Conservation (phyloP, 2,329 filamentous ascomycete genomes). For the Ilyonectria destructans region DNA sequence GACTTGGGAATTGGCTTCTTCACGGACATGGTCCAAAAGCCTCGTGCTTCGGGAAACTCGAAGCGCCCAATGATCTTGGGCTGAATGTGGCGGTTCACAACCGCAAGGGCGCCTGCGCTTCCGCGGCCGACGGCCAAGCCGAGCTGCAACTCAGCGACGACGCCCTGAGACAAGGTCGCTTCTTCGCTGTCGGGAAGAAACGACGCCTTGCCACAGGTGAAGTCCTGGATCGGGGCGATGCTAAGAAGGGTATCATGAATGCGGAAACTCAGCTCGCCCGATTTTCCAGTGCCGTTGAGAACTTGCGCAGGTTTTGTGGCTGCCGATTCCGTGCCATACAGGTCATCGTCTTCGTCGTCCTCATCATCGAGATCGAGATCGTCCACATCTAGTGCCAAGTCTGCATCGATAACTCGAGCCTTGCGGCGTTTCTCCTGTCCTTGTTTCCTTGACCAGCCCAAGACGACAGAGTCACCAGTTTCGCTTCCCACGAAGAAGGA, state of each 20-base stretch:
- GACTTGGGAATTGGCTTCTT: constrained; percentile 78
- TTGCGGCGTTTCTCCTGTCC: constrained; percentile 77
- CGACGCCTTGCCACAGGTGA: constrained; percentile 77
- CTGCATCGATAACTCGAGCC: constrained; percentile 71
- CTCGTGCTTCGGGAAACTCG: constrained; percentile 80
- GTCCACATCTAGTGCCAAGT: constrained; percentile 65
- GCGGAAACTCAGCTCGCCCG: constrained; percentile 80
- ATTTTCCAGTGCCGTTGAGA: constrained; percentile 61
- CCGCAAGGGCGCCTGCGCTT: constrained; percentile 79
- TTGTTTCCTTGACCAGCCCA: constrained; percentile 84
- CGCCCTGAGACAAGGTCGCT: constrained; percentile 60
- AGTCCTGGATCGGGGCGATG: constrained; percentile 84
- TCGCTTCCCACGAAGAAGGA: constrained; percentile 90
- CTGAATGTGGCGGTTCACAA: constrained; percentile 85
- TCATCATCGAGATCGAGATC: constrained; percentile 73
- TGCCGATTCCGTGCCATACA: constrained; percentile 76
- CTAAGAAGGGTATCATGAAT: constrained; percentile 84
- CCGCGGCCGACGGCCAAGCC: constrained; percentile 76
- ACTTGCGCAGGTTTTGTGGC: constrained; percentile 67
- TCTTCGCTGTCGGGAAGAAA: constrained; percentile 63
- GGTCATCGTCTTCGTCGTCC: constrained; percentile 75
- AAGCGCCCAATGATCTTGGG: constrained; percentile 80
- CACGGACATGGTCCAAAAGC: constrained; percentile 86
- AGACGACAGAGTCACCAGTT: constrained; percentile 83
- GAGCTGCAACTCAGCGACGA: constrained; percentile 72